A percentile compares a stretch with the other conserved stretches of the same genome.
phyloP scores from a whole-genome alignment of 768 basidiomycete species.

The Xerocomellus dryophilus region DNA sequence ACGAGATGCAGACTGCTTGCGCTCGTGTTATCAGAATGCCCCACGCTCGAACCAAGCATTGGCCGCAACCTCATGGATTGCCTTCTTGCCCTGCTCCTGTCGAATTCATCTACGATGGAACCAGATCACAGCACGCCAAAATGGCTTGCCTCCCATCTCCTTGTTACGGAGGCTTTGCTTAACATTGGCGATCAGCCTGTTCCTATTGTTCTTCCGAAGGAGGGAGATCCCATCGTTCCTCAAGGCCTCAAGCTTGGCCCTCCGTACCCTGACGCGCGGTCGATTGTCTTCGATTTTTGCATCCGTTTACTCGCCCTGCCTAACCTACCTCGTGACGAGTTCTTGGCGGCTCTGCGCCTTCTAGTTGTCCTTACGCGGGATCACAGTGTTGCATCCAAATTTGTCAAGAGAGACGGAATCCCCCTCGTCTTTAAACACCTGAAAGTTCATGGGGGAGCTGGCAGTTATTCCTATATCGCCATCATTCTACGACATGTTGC shows the following conservation, averaged over 20 bases:
- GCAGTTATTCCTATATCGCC: slow-evolving; percentile 79
- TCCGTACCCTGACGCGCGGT: slow-evolving; percentile 55
- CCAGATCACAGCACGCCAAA: slow-evolving; percentile 61
- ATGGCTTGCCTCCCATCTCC: slow-evolving; percentile 85
- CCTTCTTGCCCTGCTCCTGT: slow-evolving; percentile 63
- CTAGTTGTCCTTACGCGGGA: slow-evolving; percentile 84
- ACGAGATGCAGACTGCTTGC: slow-evolving; percentile 86
- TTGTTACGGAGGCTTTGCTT: slow-evolving; percentile 83
- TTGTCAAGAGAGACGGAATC: slow-evolving; percentile 68
- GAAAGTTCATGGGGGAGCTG: slow-evolving; percentile 51
- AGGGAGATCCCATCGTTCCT: slow-evolving; percentile 57
- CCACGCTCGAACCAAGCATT: slow-evolving; percentile 53
- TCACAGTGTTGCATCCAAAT: slow-evolving; percentile 56
- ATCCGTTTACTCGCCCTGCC: slow-evolving; percentile 64
- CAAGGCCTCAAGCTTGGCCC: slow-evolving; percentile 60
- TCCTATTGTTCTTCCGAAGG: slow-evolving; percentile 61
- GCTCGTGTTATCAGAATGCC: slow-evolving; percentile 73
- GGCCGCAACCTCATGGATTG: slow-evolving; percentile 64
- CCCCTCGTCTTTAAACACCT: slow-evolving; percentile 63
- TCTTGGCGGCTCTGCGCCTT: slow-evolving; percentile 77
- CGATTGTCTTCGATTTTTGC: slow-evolving; percentile 72
- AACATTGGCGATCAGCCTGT: slow-evolving; percentile 72
- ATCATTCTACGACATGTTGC: slow-evolving; percentile 90
- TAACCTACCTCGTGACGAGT: slow-evolving; percentile 71
- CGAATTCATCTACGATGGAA: slow-evolving; percentile 49